Conservation (phyloP, 2,329 filamentous ascomycete species). For the Stagonosporopsis cucurbitacearum region DNA sequence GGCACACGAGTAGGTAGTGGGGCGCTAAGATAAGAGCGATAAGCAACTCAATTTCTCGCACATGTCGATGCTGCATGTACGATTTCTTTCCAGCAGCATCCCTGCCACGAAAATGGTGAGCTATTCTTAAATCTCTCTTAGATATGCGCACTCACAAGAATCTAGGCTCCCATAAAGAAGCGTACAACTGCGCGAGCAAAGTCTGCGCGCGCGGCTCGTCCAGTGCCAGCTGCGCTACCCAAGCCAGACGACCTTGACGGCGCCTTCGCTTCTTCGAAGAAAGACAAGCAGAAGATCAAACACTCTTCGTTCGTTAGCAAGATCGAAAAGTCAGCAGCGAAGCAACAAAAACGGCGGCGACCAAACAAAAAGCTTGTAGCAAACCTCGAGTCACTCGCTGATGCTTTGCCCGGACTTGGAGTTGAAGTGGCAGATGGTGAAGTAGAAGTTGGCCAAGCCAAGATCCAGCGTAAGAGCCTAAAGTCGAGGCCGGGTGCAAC, state of each 20-base stretch:
- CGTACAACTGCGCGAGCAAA: constrained; percentile 47
- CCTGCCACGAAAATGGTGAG: constrained; percentile 4
- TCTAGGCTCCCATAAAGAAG: constrained; percentile 48
- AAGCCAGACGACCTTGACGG: constrained; percentile 47
- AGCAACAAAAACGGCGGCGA: constrained; percentile 67
- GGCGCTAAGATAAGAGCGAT: constrained; percentile 14
- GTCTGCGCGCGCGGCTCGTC: constrained; percentile 35
- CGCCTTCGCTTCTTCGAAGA: constrained; percentile 74
- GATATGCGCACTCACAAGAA: neutral
- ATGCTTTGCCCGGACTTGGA: constrained; percentile 74
- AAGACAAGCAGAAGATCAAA: constrained; percentile 82
- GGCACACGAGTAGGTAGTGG: neutral
- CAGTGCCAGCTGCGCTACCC: constrained; percentile 26
- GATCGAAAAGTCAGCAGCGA: constrained; percentile 68
- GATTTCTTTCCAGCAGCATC: neutral
- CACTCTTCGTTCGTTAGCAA: constrained; percentile 80
- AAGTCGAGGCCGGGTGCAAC: constrained; percentile 72
- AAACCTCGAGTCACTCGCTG: constrained; percentile 75
- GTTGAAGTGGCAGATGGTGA: constrained; percentile 39
- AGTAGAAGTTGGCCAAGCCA: constrained; percentile 59
- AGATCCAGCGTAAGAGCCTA: constrained; percentile 76
- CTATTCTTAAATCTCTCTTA: no score
- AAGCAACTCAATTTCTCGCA: constrained; percentile 6
- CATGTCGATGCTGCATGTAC: neutral
- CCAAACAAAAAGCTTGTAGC: constrained; percentile 80